phyloP scores from a whole-genome alignment of 2,329 filamentous ascomycete genomes.

The Triangularia setosa region DNA sequence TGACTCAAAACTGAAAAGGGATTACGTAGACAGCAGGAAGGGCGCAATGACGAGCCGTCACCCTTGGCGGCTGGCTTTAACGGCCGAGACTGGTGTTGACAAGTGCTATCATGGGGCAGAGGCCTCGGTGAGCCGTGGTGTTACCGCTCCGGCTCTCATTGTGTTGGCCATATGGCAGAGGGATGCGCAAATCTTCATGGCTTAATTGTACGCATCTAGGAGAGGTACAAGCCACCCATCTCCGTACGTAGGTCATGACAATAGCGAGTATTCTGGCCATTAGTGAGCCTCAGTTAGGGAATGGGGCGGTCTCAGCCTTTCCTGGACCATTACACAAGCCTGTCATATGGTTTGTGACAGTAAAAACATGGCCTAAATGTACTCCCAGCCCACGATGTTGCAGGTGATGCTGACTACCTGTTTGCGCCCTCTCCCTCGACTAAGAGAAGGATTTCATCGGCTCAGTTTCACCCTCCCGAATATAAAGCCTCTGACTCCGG shows the following conservation, averaged over 20 bases:
- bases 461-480: conserved; percentile 39
- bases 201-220: too few relatives aligned
- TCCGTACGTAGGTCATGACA: too few relatives aligned
- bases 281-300: too few relatives aligned
- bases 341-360: too few relatives aligned
- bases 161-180: not conserved
- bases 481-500: conserved; percentile 77
- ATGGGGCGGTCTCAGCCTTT: too few relatives aligned
- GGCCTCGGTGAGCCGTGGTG: not conserved
- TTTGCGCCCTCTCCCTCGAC: not conserved
- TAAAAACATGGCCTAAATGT: too few relatives aligned
- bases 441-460: not conserved
- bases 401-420: not conserved
- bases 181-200: too few relatives aligned
- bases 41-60: not conserved
- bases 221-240: too few relatives aligned
- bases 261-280: too few relatives aligned
- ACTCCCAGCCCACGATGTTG: too few relatives aligned
- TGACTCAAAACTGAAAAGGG: not conserved
- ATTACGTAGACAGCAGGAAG: not conserved
- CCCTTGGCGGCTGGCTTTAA: not conserved
- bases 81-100: not conserved
- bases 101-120: not conserved
- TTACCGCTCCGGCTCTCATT: not conserved
- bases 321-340: too few relatives aligned